Conservation (phyloP, 2,329 filamentous ascomycete species). For the Nemania sp. region DNA sequence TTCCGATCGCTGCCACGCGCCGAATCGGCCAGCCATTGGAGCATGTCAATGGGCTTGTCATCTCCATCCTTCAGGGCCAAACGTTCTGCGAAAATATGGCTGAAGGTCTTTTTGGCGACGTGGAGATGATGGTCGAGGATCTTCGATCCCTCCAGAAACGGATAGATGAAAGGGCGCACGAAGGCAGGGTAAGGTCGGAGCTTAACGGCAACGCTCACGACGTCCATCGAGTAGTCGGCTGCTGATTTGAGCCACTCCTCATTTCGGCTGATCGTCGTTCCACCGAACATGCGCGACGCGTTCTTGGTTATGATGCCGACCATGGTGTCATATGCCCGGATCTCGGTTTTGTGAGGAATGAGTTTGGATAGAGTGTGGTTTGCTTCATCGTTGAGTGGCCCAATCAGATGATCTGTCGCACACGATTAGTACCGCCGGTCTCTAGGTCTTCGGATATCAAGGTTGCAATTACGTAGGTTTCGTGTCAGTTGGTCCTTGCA, state of each 20-base stretch:
- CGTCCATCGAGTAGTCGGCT: constrained; percentile 29
- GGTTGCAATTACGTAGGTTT: constrained; percentile 24
- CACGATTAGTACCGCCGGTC: constrained; percentile 4
- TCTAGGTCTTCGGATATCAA: background rate
- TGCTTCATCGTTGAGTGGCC: constrained; percentile 25
- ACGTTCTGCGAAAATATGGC: constrained; percentile 27
- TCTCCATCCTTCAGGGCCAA: constrained; percentile 19
- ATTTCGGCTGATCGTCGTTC: constrained; percentile 25
- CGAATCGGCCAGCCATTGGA: constrained; percentile 28
- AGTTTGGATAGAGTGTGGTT: constrained; percentile 24
- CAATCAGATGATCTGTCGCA: constrained; percentile 24
- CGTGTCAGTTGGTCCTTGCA: constrained; percentile 28
- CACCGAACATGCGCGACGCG: constrained; percentile 27
- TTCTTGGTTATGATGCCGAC: constrained; percentile 30
- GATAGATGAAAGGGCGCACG: constrained; percentile 24
- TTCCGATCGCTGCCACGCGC: constrained; percentile 25
- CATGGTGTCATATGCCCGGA: constrained; percentile 27
- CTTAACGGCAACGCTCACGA: constrained; percentile 27
- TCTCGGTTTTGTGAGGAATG: constrained; percentile 21
- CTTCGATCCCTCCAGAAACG: constrained; percentile 26
- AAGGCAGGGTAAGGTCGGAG: constrained; percentile 28
- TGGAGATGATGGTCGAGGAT: constrained; percentile 23
- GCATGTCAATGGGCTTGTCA: constrained; percentile 28
- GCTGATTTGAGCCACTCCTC: constrained; percentile 28
- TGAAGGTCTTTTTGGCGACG: constrained; percentile 28